Evolutionary conservation across 108 stramenopile species (phyloP).

Genomic region (Cyclotella choctawhatcheeana): DNA sequence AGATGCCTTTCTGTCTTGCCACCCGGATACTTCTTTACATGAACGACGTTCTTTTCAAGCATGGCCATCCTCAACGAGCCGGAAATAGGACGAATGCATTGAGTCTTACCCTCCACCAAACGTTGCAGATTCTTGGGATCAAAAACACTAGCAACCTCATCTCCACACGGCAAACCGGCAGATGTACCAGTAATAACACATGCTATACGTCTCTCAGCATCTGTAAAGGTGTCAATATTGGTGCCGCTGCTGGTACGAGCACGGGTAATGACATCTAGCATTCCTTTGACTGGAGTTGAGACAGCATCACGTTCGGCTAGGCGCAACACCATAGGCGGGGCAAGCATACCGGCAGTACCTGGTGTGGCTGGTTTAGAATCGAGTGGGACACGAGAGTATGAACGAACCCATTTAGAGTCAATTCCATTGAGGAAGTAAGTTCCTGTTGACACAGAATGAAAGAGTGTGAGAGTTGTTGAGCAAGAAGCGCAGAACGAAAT

Average conservation of each 20-base stretch:
- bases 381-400: conserved; percentile 82
- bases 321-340: conserved; percentile 80
- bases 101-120: conserved; percentile 75
- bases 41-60: conserved; percentile 95
- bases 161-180: conserved; percentile 88
- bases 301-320: conserved; percentile 64
- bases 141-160: conserved; percentile 67
- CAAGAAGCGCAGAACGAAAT: not conserved
- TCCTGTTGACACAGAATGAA: conserved; percentile 38
- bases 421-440: conserved; percentile 92
- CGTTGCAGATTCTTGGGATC: conserved; percentile 72
- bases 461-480: not conserved
- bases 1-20: conserved; percentile 62
- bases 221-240: conserved; percentile 54
- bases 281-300: conserved; percentile 75
- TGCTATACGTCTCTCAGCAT: conserved; percentile 65
- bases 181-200: conserved; percentile 96
- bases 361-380: conserved; percentile 58
- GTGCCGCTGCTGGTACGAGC: conserved; percentile 36
- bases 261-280: conserved; percentile 59
- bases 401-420: conserved; percentile 78
- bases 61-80: conserved; percentile 69
- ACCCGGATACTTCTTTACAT: conserved; percentile 74
- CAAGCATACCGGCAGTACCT: conserved; percentile 62
- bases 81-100: conserved; percentile 80